phyloP scores from a whole-genome alignment of 2,329 filamentous ascomycete genomes.

The Coniochaeta hoffmannii region DNA sequence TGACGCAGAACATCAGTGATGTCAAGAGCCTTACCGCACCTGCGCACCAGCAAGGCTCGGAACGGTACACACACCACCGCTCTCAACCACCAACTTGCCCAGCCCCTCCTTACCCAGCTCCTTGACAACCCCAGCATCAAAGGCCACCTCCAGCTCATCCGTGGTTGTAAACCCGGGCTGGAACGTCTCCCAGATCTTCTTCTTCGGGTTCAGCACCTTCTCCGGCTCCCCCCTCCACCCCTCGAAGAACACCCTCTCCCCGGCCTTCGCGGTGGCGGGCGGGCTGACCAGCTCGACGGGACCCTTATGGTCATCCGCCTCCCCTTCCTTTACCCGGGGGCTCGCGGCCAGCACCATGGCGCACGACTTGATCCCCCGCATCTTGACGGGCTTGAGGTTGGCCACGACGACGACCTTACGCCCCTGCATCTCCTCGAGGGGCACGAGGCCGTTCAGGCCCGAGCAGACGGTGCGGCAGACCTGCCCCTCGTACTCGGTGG shows the following conservation, averaged over 20 bases:
- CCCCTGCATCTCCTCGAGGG: slow-evolving; percentile 92
- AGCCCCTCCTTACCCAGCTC: slow-evolving; percentile 64
- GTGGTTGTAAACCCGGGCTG: slow-evolving; percentile 95
- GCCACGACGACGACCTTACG: slow-evolving; percentile 93
- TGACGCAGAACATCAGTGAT: background rate
- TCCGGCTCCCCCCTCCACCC: slow-evolving; percentile 93
- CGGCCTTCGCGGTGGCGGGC: slow-evolving; percentile 69
- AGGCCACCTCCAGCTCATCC: slow-evolving; percentile 71
- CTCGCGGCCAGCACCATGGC: slow-evolving; percentile 96
- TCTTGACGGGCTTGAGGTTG: slow-evolving; percentile 98
- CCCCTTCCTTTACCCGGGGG: slow-evolving; percentile 73
- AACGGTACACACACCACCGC: slow-evolving; percentile 76
- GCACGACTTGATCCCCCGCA: slow-evolving; percentile 74
- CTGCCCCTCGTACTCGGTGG: slow-evolving; percentile 83
- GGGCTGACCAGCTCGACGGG: slow-evolving; percentile 89
- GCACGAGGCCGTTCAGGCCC: slow-evolving; percentile 85
- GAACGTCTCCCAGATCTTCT: slow-evolving; percentile 97
- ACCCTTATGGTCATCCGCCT: slow-evolving; percentile 76
- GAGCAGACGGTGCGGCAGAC: slow-evolving; percentile 94
- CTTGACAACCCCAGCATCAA: slow-evolving; percentile 72
- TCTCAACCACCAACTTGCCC: slow-evolving; percentile 66
- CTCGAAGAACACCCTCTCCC: slow-evolving; percentile 87
- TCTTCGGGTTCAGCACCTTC: slow-evolving; percentile 93
- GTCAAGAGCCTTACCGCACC: slow-evolving; percentile 56
- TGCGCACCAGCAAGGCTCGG: slow-evolving; percentile 71